phyloP scores from a whole-genome alignment of 192 early-diverging fungal species.

The Rhizoclosmatium globosum region DNA sequence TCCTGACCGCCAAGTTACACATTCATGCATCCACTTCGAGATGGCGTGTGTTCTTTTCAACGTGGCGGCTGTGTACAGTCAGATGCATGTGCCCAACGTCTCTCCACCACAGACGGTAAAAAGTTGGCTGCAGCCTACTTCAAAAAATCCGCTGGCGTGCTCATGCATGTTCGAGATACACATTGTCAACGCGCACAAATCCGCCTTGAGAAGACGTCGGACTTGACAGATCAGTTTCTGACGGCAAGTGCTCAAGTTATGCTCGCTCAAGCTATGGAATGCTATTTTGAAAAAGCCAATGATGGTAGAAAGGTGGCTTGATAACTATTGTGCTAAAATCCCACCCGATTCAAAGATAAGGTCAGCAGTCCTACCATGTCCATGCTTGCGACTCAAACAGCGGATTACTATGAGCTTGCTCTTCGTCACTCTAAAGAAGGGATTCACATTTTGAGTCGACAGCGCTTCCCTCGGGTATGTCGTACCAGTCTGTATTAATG shows the following conservation, averaged over 20 bases:
- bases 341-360: conserved; percentile 40
- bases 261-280: conserved; percentile 95
- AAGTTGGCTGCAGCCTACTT: conserved; percentile 55
- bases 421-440: conserved; percentile 26
- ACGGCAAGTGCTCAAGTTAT: conserved; percentile 77
- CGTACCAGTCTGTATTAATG: background rate
- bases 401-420: conserved; percentile 64
- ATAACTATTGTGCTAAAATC: conserved; percentile 7
- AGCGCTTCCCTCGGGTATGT: conserved; percentile 44
- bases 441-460: conserved; percentile 25
- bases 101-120: conserved; percentile 54
- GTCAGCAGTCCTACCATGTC: conserved; percentile 52
- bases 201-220: conserved; percentile 55
- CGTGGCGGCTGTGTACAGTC: conserved; percentile 58
- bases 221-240: conserved; percentile 77
- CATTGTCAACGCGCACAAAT: conserved; percentile 57
- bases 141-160: conserved; percentile 81
- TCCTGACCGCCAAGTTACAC: conserved; percentile 41
- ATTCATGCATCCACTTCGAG: conserved; percentile 67
- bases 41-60: conserved; percentile 64
- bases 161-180: conserved; percentile 58
- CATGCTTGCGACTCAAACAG: conserved; percentile 53
- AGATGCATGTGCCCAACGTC: conserved; percentile 44
- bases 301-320: conserved; percentile 39
- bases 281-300: conserved; percentile 89